Conservation (phyloP, 164 flowering plant species). For the Cinnamomum micranthum region DNA sequence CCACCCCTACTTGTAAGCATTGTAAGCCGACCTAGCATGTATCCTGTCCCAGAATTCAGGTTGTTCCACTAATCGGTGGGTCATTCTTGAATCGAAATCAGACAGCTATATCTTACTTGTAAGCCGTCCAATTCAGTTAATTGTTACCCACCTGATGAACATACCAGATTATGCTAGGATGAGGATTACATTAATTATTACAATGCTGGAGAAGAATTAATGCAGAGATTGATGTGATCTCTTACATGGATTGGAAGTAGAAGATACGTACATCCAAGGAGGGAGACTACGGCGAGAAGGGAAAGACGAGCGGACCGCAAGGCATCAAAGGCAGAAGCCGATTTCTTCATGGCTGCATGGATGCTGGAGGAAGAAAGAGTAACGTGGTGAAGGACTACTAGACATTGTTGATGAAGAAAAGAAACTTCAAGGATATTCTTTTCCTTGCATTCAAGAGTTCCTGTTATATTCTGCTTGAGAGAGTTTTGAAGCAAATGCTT, state of each 20-base stretch:
- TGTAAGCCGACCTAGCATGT: no score
- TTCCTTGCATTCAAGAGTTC: slow-evolving; percentile 16
- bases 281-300: background rate
- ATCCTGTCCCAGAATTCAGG: no score
- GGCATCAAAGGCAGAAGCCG: background rate
- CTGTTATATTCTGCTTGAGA: slow-evolving; percentile 1
- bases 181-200: background rate
- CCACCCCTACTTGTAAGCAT: no score
- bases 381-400: background rate
- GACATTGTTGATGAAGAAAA: slow-evolving; percentile 1
- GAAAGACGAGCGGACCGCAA: background rate
- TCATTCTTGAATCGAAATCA: no score
- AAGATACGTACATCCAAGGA: slow-evolving; percentile 6
- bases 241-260: background rate
- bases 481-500: background rate
- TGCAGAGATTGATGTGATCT: background rate
- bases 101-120: no score
- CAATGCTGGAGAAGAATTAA: background rate
- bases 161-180: no score
- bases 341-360: slow-evolving; percentile 4
- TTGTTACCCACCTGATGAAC: no score
- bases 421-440: slow-evolving; percentile 14
- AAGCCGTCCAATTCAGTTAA: no score
- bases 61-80: no score
- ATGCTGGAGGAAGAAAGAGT: background rate